Evolutionary conservation across 441 rosid genomes (phyloP).

Genomic region (Rhodomyrtus psidioides): DNA sequence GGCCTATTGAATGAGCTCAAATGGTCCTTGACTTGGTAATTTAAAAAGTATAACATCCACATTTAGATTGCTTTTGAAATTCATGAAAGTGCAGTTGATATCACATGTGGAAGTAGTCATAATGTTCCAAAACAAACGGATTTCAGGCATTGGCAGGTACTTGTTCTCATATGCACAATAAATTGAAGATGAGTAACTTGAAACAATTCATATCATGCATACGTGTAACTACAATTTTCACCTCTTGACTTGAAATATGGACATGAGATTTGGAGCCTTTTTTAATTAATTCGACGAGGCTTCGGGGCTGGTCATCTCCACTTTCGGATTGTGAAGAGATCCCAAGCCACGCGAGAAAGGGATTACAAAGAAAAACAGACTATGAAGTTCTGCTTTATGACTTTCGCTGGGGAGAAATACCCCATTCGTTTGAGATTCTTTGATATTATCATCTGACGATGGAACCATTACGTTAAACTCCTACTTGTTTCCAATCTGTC

Average conservation of each 20-base stretch:
- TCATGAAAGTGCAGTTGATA: background rate
- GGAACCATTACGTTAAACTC: background rate
- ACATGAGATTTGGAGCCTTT: background rate
- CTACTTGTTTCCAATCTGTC: background rate
- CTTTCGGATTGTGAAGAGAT: background rate
- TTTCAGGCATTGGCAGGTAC: background rate
- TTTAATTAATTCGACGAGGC: background rate
- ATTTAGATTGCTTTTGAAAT: background rate
- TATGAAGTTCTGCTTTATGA: background rate
- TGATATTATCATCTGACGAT: background rate
- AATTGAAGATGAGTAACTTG: background rate
- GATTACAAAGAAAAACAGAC: background rate
- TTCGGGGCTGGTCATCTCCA: background rate
- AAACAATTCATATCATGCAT: background rate
- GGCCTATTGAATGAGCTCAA: background rate
- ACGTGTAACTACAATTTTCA: background rate
- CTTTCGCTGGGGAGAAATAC: background rate
- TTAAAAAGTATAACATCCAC: background rate
- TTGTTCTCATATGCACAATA: background rate
- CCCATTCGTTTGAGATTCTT: background rate
- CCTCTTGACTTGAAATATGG: background rate
- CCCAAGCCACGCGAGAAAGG: background rate
- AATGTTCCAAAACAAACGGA: background rate
- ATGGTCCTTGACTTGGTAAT: background rate
- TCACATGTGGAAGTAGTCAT: background rate